Conservation (phyloP, 495 filamentous ascomycete genomes). For the Xylaria acuta region DNA sequence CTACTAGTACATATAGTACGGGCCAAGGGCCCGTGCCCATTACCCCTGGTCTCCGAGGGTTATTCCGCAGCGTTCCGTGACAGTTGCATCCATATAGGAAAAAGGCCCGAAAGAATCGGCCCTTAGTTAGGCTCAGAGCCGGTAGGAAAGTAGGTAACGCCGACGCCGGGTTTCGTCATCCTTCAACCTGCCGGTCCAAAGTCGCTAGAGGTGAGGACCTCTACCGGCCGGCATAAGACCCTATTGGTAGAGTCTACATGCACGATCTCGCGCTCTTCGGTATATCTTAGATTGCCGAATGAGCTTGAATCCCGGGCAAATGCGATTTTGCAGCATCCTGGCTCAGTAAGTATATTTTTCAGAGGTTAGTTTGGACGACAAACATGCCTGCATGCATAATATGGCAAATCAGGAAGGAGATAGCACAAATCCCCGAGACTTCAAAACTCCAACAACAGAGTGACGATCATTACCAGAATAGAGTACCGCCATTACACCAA, state of each 20-base stretch:
- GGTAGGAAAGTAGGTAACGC: background rate
- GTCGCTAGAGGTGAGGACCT: background rate
- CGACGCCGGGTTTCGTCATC: background rate
- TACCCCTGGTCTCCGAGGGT: no score
- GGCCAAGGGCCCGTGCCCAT: no score
- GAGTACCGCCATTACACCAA: background rate
- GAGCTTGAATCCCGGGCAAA: background rate
- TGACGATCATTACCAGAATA: slow-evolving; percentile 17
- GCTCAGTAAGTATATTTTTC: background rate
- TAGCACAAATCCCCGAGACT: background rate
- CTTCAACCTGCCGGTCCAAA: background rate
- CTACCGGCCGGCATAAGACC: background rate
- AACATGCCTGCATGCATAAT: background rate
- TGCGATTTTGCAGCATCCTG: background rate
- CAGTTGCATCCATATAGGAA: background rate
- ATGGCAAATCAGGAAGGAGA: slow-evolving; percentile 24
- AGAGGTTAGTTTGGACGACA: background rate
- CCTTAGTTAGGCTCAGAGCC: background rate
- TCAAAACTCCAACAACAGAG: background rate
- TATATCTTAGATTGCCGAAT: background rate
- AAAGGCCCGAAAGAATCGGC: background rate
- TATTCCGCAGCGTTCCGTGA: no score
- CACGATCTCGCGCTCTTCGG: background rate
- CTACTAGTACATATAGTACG: no score
- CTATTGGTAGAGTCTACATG: background rate